A percentile compares a stretch with the other conserved stretches of the same genome.
phyloP scores from a whole-genome alignment of 768 basidiomycete species.

The Serendipita sp. region DNA sequence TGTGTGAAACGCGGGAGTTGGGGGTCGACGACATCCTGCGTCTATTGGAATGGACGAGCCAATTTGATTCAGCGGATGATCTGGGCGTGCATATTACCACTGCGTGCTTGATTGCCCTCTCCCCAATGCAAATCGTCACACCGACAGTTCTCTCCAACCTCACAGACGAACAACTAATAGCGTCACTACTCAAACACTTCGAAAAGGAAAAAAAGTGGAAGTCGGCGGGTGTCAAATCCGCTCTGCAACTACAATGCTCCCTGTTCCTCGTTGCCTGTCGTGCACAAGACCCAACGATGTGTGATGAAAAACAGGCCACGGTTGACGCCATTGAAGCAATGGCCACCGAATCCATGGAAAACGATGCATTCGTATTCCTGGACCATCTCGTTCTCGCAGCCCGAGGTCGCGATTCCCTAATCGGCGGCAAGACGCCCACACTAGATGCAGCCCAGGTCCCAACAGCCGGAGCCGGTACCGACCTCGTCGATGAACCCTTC shows the following conservation, averaged over 20 bases:
- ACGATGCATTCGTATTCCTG: constrained; percentile 64
- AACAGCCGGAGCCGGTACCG: constrained; percentile 21
- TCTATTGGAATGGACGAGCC: constrained; percentile 60
- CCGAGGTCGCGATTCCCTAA: constrained; percentile 17
- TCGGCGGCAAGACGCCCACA: not conserved
- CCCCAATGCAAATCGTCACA: constrained; percentile 29
- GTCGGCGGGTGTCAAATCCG: constrained; percentile 52
- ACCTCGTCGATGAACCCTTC: constrained; percentile 32
- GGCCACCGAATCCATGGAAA: constrained; percentile 70
- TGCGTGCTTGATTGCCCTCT: constrained; percentile 35
- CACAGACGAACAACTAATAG: constrained; percentile 8
- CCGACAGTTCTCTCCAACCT: constrained; percentile 9
- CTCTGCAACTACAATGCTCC: constrained; percentile 72
- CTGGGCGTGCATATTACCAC: constrained; percentile 39
- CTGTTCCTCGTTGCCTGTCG: constrained; percentile 66
- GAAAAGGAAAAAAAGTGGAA: constrained; percentile 43
- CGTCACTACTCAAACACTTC: constrained; percentile 10
- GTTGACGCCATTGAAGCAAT: constrained; percentile 41
- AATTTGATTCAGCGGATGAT: constrained; percentile 49
- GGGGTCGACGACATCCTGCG: constrained; percentile 42
- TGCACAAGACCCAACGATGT: constrained; percentile 44
- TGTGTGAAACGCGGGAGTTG: constrained; percentile 48
- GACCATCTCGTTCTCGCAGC: constrained; percentile 41
- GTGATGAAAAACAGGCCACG: constrained; percentile 34
- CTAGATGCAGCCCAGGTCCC: constrained; percentile 23